Evolutionary conservation across 805 yeast genomes (phyloP), one percentile per base, ranked within the genome.

Genomic region (Wickerhamiella brachini): DNA sequence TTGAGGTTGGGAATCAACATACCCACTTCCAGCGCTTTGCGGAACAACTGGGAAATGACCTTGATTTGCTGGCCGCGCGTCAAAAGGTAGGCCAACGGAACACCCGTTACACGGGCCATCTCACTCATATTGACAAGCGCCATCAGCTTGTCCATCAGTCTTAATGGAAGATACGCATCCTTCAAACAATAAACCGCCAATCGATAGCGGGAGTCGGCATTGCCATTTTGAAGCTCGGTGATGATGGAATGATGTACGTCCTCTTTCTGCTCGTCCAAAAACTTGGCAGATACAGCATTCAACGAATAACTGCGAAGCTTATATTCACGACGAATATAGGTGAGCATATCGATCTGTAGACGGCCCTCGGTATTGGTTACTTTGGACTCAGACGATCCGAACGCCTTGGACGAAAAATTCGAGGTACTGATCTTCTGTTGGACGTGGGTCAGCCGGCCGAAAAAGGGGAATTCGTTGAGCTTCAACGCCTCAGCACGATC

Each of bases 101-200:
- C 97, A 57, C 99, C 99, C 0, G 98, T 93, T 24, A 93, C 99
- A 71, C 99, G 82, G 1, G 98, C 97, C 99, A 93, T 93, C 68
- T 93, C 99, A 0, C 97, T 90, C 68, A 93, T 93, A 62, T 93
- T 93, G 54, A 94, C 95, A 54, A 93, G 72, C 60, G 97, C 88
- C 98, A 93, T 94, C 50, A 93, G 74, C 61, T 90, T 94, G 56
- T 90, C 97, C 60, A 89, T 68, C 38, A 93, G 72, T 56, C 98
- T 71, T 59, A 93, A 63, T 1, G 98, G 98, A 45, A 93, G 71
- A 61, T 83, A 89, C 0, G 98, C 96, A 72, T 93, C 99, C 61
- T 93, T 93, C 60, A 93, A 71, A 74, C 99, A 93, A 66, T 93
- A 93, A 5, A 93, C 97, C 0, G 99, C 99, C 61, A 93, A 72